Evolutionary conservation across 305 asterid species (phyloP), one percentile per base, ranked within the genome.

Genomic region (Rubia balearica): DNA sequence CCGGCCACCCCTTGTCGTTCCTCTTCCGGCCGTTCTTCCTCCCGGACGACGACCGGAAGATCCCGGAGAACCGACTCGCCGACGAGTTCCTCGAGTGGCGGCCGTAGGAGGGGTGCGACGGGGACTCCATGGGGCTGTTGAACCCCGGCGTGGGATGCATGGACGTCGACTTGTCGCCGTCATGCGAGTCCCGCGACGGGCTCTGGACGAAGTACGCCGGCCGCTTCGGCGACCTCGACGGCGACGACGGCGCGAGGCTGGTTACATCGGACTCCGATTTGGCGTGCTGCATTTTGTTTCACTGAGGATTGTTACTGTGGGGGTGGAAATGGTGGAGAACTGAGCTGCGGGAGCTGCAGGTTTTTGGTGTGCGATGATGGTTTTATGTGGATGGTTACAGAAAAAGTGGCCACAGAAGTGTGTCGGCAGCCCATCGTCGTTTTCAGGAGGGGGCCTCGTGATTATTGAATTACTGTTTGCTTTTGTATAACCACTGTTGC

Each of bases 1-100:
- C 96, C 16, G 96, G 97, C 98, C 98, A 90, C 17, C 97, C 98
- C 77, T 93, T 90, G 8, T 93, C 97, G 69, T 90, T 93, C 73
- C 86, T 82, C 63, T 85, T 90, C 65, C 96, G 79, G 68, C 85
- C 83, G 22, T 81, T 81, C 69, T 90, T 88, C 67, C 94, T 79
- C 57, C 97, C 97, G 0, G 98, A 93, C 0, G 96, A 81, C 4
- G 98, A 93, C 78, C 95, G 77, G 75, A 93, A 93, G 13, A 93
- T 89, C 45, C 98, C 98, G 9, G 97, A 93, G 81, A 93, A 93
- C 17, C 95, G 72, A 77, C 97, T 93, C 51, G 92, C 89, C 13
- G 97, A 93, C 0, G 97, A 93, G 36, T 91, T 93, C 75, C 98
- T 73, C n/a, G 98, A 93, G 81, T 91, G 97, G 63, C 98, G 92